Conservation (phyloP, 1,284 basidiomycete genomes). For the Golubevia pallescens region DNA sequence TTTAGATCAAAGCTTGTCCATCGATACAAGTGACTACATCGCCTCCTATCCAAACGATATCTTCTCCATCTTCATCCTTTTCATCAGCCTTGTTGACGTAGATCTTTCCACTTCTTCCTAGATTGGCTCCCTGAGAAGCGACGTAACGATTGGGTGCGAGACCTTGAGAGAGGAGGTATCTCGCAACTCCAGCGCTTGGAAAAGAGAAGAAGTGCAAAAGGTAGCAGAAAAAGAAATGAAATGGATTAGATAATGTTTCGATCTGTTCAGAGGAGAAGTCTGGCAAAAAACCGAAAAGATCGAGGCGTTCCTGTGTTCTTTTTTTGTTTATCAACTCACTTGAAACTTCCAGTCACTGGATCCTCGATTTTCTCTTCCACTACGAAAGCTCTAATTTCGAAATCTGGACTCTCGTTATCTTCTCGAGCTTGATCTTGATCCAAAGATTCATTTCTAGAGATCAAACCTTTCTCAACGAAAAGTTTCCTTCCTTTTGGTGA, state of each 20-base stretch:
- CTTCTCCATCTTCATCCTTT: constrained; percentile 8
- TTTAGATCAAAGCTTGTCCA: constrained; percentile 12
- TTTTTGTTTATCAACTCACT: constrained; percentile 7
- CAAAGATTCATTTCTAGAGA: constrained; percentile 36
- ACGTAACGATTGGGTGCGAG: constrained; percentile 21
- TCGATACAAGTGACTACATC: constrained; percentile 28
- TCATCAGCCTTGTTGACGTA: constrained; percentile 8
- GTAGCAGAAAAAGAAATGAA: not conserved
- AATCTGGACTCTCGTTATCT: not conserved
- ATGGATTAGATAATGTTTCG: not conserved
- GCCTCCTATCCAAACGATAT: constrained; percentile 37
- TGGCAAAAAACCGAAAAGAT: too few species aligned
- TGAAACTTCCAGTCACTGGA: constrained; percentile 49
- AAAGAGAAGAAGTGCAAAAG: not conserved
- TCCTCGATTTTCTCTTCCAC: constrained; percentile 24
- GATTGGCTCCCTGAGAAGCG: constrained; percentile 29
- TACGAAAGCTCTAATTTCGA: not conserved
- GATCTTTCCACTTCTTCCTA: constrained; percentile 31
- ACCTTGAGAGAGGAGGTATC: constrained; percentile 27
- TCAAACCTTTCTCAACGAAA: constrained; percentile 8
- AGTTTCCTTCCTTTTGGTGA: constrained; percentile 20
- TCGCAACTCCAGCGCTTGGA: constrained; percentile 28
- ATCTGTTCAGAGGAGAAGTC: not conserved
- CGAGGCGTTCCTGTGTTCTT: too few species aligned
- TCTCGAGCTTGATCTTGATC: constrained; percentile 10